Evolutionary conservation across 2,329 filamentous ascomycete genomes (phyloP).

Genomic region (Onygena corvina): DNA sequence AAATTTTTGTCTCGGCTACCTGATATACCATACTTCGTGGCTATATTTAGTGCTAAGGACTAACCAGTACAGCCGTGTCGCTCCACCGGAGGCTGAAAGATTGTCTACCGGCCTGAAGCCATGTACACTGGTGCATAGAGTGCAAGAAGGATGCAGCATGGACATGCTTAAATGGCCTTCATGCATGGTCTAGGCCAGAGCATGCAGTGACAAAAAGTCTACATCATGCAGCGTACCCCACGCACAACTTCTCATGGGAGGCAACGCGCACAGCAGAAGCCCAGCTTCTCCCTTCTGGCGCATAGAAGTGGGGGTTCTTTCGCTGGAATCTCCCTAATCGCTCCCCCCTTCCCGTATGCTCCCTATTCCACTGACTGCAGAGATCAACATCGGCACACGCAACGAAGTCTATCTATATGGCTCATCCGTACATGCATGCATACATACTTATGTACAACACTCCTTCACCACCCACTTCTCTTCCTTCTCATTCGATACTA

Average conservation of each 20-base stretch:
- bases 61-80: not conserved
- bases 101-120: not conserved
- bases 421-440: not conserved
- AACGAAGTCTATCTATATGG: not conserved
- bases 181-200: not conserved
- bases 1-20: not conserved
- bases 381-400: not conserved
- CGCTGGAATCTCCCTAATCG: not conserved
- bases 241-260: not conserved
- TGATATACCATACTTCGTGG: not conserved
- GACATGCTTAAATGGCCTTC: not conserved
- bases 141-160: not conserved
- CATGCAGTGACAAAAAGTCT: not conserved
- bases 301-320: not conserved
- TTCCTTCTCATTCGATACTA: not conserved
- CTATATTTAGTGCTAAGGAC: not conserved
- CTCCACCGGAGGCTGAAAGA: not conserved
- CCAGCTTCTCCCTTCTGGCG: not conserved
- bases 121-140: not conserved
- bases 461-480: not conserved
- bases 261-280: not conserved
- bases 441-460: not conserved
- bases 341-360: not conserved
- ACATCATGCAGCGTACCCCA: not conserved
- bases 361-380: not conserved